Base-by-base conservation (phyloP, 176 grass and related monocot species). In the Carex cristatella region DNA sequence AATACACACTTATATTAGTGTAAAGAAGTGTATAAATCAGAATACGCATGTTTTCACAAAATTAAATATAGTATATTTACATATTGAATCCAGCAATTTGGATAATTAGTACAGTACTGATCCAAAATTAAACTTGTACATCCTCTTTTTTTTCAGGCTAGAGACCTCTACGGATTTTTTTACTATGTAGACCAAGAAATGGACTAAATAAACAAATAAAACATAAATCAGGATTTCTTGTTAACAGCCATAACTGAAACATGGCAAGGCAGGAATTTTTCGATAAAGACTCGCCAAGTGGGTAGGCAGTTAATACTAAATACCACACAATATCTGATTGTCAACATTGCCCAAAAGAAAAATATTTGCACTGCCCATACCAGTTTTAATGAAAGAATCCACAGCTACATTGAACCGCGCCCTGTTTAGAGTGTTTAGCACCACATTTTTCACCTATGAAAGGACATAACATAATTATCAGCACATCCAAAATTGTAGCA, bases 351-450 rank as follows among this genome's bases (percentile, higher is more conserved):
- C 73, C 46, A 33, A 46, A 51, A 10, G 2, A 11, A 88, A 80
- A 1, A 75, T 9, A 82, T 62, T 10, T 65, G 27, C 55, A 72
- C 54, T 84, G 58, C 57, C 85, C 85, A 3, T 91, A 96, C 97
- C 97, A 77, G 93, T 99, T 78, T 92, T 96, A 89, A 99, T 96
- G 75, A 99, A 99, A 23, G 97, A 99, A 90, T 99, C 90, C 79
- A 99, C 97, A 48, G 97, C 93, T 54, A 99, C 97, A 0, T 93
- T 96, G 80, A 99, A 99, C 57, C 97, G 93, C 78, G 90, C 97
- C 46, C 91, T 96, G 69, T 99, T 99, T 87, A 99, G 61, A 61
- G 97, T 99, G 86, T 99, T 99, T 65, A 99, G 86, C 81, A 99
- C 97, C 64, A 99, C 90, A 62, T 93, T 95, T 88, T 94, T 99